Percentiles rank a stretch among this genome's conserved stretches.
These are phyloP conservation scores for Russula virescens DNA, from an alignment of 768 basidiomycete genomes.

Conservation along the genomic window DNA sequence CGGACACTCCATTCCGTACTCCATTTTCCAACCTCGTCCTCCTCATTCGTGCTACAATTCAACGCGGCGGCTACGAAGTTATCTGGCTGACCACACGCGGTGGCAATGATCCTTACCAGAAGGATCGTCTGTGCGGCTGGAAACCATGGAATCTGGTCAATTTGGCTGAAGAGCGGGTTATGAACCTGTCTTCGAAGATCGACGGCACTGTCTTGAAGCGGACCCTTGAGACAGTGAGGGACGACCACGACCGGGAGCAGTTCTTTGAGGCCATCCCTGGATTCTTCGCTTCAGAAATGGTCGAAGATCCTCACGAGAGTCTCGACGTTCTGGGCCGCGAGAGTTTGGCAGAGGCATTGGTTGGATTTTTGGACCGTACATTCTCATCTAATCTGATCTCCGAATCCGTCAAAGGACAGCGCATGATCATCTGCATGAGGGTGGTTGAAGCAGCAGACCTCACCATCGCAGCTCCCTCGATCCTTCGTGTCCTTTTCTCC, in stretches of 20 bases:
- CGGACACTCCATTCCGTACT: not conserved
- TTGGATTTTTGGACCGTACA: not conserved
- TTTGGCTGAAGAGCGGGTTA: not conserved
- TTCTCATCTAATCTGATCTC: not conserved
- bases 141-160: not conserved
- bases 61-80: no score
- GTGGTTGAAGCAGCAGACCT: not conserved
- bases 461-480: not conserved
- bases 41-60: no score
- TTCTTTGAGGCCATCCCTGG: not conserved
- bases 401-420: not conserved
- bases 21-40: no score
- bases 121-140: not conserved
- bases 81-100: no score
- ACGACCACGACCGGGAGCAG: constrained; percentile 1
- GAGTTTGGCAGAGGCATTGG: not conserved
- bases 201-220: not conserved
- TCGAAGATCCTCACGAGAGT: not conserved
- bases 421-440: not conserved
- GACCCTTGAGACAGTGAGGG: not conserved
- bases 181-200: no score
- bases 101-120: no score
- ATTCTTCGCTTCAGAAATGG: not conserved
- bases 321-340: not conserved
- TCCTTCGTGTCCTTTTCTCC: no score